A percentile compares a stretch with the other conserved stretches of the same genome.
phyloP scores from a whole-genome alignment of 768 basidiomycete species.

The Boletus vermiculosoides region DNA sequence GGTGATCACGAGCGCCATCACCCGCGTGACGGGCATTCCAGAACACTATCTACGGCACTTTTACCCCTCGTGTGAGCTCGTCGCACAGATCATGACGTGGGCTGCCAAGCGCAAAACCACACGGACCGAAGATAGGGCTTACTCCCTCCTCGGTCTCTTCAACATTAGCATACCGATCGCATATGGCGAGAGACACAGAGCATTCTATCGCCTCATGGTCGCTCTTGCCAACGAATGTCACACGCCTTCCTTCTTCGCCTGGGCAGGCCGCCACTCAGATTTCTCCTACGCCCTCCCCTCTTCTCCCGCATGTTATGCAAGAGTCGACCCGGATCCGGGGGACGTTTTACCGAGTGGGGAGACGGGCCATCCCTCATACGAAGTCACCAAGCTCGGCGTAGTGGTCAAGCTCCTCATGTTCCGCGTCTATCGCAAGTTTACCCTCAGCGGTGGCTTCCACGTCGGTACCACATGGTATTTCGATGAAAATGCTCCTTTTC shows the following conservation, averaged over 20 bases:
- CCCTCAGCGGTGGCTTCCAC: constrained; percentile 2
- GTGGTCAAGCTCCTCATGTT: constrained; percentile 9
- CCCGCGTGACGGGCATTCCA: constrained; percentile 6
- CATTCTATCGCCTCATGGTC: constrained; percentile 12
- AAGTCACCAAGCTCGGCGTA: constrained; percentile 17
- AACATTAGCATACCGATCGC: constrained; percentile 11
- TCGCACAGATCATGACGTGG: constrained; percentile 13
- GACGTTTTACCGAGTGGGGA: background rate
- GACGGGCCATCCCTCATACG: constrained; percentile 9
- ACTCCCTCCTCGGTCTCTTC: constrained; percentile 13
- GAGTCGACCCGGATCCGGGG: background rate
- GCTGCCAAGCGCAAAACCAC: constrained; percentile 10
- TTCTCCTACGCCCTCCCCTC: constrained; percentile 11
- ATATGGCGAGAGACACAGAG: constrained; percentile 8
- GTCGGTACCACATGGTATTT: constrained; percentile 7
- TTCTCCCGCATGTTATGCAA: constrained; percentile 8
- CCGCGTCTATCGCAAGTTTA: constrained; percentile 5
- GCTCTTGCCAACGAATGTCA: constrained; percentile 11
- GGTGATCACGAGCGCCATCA: constrained; percentile 1
- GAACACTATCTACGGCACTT: background rate
- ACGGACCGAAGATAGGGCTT: constrained; percentile 4
- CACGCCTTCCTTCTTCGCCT: constrained; percentile 11
- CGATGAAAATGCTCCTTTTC: background rate
- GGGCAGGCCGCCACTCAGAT: constrained; percentile 10
- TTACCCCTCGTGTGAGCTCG: constrained; percentile 2